Percentiles rank a stretch among this genome's conserved stretches.
These are phyloP conservation scores for Grosmannia huntii DNA, from an alignment of 2,329 filamentous ascomycete genomes.

Conservation along the genomic window DNA sequence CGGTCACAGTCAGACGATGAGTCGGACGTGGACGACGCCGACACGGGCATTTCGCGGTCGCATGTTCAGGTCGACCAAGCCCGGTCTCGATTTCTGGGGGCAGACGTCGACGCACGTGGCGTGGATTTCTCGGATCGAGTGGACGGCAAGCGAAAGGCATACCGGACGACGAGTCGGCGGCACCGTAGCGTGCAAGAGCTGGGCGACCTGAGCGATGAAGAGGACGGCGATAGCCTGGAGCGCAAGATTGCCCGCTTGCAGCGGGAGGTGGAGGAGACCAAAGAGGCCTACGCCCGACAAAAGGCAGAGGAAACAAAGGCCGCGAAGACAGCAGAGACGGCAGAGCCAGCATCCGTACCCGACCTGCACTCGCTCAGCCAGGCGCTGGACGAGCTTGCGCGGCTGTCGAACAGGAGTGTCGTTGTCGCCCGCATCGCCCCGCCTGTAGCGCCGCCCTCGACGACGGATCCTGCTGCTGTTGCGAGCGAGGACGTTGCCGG, in stretches of 20 bases:
- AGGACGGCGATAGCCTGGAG: slow-evolving; percentile 36
- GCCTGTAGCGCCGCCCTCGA: not conserved
- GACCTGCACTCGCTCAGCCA: slow-evolving; percentile 53
- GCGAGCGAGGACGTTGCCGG: slow-evolving; percentile 11
- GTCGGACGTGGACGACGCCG: slow-evolving; percentile 48
- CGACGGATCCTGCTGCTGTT: not conserved
- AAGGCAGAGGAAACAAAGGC: slow-evolving; percentile 28
- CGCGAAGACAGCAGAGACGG: slow-evolving; percentile 24
- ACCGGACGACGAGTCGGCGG: slow-evolving; percentile 59
- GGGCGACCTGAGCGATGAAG: slow-evolving; percentile 63
- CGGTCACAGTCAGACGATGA: slow-evolving; percentile 49
- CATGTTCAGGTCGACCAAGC: slow-evolving; percentile 68
- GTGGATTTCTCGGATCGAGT: slow-evolving; percentile 88
- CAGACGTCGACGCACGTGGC: slow-evolving; percentile 61
- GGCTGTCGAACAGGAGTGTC: slow-evolving; percentile 16
- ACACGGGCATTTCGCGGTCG: slow-evolving; percentile 59
- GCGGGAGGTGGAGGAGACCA: slow-evolving; percentile 68
- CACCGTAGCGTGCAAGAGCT: slow-evolving; percentile 43
- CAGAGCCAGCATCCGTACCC: slow-evolving; percentile 20
- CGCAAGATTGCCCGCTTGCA: slow-evolving; percentile 70
- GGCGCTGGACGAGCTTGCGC: slow-evolving; percentile 54
- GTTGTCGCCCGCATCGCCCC: not conserved
- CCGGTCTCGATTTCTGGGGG: slow-evolving; percentile 63
- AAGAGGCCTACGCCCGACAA: slow-evolving; percentile 46
- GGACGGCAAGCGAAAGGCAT: slow-evolving; percentile 68